These are phyloP conservation scores for Kregervanrija fluxuum DNA, from an alignment of 805 yeast genomes.

Conservation along the genomic window DNA sequence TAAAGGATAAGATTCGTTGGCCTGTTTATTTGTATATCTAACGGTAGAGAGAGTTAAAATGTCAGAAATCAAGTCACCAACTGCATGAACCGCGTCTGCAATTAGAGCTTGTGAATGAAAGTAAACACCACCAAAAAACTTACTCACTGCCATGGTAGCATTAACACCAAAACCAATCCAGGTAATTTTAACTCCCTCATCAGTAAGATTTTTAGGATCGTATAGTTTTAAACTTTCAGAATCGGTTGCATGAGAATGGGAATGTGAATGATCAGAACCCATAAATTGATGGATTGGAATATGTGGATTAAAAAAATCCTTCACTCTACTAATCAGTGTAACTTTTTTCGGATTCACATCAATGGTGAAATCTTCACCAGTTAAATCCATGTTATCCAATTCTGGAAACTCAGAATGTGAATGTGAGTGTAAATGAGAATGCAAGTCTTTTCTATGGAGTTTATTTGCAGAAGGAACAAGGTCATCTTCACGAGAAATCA, in stretches of 20 bases:
- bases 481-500: conserved; percentile 1
- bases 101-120: conserved; percentile 92
- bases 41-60: conserved; percentile 86
- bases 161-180: conserved; percentile 86
- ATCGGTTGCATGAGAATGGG: conserved; percentile 34
- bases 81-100: conserved; percentile 93
- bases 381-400: conserved; percentile 20
- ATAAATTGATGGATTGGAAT: conserved; percentile 25
- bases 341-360: conserved; percentile 17
- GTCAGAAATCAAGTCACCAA: conserved; percentile 86
- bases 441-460: neutral
- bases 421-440: conserved; percentile 22
- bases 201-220: conserved; percentile 40
- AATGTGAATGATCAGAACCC: conserved; percentile 15
- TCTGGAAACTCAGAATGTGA: conserved; percentile 26
- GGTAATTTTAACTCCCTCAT: conserved; percentile 89
- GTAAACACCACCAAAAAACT: conserved; percentile 81
- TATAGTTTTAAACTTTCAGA: conserved; percentile 40
- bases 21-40: conserved; percentile 56
- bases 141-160: conserved; percentile 77
- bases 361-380: conserved; percentile 23
- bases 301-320: conserved; percentile 30
- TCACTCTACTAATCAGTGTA: conserved; percentile 21
- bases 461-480: neutral
- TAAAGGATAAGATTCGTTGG: conserved; percentile 59